Base-by-base conservation (phyloP, 176 grass and related monocot genomes). In the Carex myosuroides region DNA sequence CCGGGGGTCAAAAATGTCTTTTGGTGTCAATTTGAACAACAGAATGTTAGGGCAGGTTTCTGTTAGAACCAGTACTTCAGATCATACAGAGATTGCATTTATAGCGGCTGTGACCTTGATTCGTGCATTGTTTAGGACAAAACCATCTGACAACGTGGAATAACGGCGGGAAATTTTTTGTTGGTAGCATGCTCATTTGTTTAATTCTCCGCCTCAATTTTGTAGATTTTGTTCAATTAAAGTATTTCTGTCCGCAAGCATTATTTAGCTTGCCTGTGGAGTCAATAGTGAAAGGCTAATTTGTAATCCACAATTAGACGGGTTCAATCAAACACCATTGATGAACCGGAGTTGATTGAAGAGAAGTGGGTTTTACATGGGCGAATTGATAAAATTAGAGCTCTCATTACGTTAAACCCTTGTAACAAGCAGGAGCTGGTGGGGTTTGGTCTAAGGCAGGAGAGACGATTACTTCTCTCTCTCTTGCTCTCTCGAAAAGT, bases 1-100 rank as follows among this genome's bases (percentile, higher is more conserved):
- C n/a, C 87, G 64, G 22, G 86, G 84, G 30, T 75, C 78, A 0
- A 98, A 94, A 88, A 60, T 95, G 80, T 91, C 89, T 21, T 39
- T 95, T 39, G 85, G 88, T 32, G 85, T 88, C 64, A 95, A 93
- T 89, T 42, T 98, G 46, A 95, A 98, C 79, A 93, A 79, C 73
- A 93, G 92, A 89, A 93, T 88, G 24, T 24, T 95, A 81, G 95
- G 95, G 3, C 91, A 88, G 29, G 76, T 98, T 39, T 85, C 48
- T 8, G 2, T 98, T 64, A 98, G 81, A 71, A 87, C 86, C 60
- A 95, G 69, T 87, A 95, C 89, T 5, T 93, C 95, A 33, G 92
- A 98, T 55, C 92, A 93, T 61, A 37, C 46, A 60, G 88, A 90
- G 73, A 95, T 95, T 60, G 89, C 86, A 63, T 71, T 95, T 64